A percentile compares a stretch with the other conserved stretches of the same genome.
Conservation (phyloP, 176 grass and related monocot species). For the Leersia perrieri region DNA sequence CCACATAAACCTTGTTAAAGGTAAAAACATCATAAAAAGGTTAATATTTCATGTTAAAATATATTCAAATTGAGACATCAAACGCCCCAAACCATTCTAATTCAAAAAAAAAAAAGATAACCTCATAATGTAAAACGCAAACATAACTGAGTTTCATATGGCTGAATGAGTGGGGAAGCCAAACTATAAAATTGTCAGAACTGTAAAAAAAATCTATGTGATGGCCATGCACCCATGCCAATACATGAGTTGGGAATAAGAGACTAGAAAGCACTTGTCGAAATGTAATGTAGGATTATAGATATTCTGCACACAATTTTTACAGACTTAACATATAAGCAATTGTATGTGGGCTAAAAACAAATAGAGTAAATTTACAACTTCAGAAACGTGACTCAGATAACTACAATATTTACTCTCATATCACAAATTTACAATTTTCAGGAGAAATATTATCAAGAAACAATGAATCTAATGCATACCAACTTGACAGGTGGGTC, state of each 20-base stretch:
- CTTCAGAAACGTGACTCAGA: not conserved
- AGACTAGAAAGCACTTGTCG: not conserved
- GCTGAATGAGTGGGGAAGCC: not conserved
- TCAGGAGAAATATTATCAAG: not conserved
- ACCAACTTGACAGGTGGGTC: not conserved
- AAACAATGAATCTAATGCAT: not conserved
- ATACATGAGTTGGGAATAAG: not conserved
- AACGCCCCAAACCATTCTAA: slow-evolving; percentile 3
- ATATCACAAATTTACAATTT: not conserved
- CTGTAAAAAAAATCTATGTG: not conserved
- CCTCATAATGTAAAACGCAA: slow-evolving; percentile 15
- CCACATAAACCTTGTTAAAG: slow-evolving; percentile 20
- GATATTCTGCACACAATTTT: not conserved
- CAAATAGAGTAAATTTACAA: not conserved
- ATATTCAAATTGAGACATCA: not conserved
- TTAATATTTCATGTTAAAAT: not conserved
- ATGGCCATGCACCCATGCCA: not conserved
- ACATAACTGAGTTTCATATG: slow-evolving; percentile 24
- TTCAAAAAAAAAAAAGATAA: not conserved
- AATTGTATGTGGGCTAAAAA: not conserved
- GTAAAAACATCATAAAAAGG: not conserved
- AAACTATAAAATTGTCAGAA: not conserved
- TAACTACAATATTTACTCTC: not conserved
- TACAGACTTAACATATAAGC: not conserved
- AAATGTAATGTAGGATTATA: not conserved